Base-by-base conservation (phyloP, 257 asterid species). In the Fraxinus excelsior region DNA sequence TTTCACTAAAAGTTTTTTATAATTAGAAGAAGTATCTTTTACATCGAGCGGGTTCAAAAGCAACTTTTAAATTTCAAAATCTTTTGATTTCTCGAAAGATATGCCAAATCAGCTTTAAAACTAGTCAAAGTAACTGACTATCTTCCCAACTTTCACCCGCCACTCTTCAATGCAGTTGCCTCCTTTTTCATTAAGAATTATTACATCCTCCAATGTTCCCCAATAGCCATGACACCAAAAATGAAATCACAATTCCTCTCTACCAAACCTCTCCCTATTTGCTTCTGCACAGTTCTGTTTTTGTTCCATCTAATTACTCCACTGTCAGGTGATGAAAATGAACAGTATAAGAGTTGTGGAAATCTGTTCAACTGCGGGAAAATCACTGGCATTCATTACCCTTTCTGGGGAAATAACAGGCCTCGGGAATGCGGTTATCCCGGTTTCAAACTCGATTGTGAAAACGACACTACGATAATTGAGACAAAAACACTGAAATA, bases 351-450 rank as follows among this genome's bases (percentile, higher is more conserved):
- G 0, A 82, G 62, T 28, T 89, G 96, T 28, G 79, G 78, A 53
- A 74, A 56, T 49, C 46, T 31, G 7, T 88, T 86, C 87, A 76
- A 42, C 76, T 91, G 94, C 70, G 94, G 93, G 5, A 70, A 53
- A 11, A 68, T 88, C 83, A 29, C 80, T 10, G 81, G 80, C 16
- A 66, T 84, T 32, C 84, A 66, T 31, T 91, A 84, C 79, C 96
- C 94, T 3, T 89, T 89, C 73, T 87, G 88, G 80, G 94, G 92
- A 56, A 83, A 84, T 40, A 67, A 74, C 68, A 77, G 94, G 71
- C 86, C 88, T 21, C 58, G 25, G 14, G 87, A 85, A 60, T 91
- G 96, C 77, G 96, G 96, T 40, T 73, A 79, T 82, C 89, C 94
- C 19, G 87, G 85, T 64, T 84, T 88, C 23, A 68, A 82, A 67